Base-by-base conservation (phyloP, 169 alveolate genomes). In the Cryptosporidium meleagridis region DNA sequence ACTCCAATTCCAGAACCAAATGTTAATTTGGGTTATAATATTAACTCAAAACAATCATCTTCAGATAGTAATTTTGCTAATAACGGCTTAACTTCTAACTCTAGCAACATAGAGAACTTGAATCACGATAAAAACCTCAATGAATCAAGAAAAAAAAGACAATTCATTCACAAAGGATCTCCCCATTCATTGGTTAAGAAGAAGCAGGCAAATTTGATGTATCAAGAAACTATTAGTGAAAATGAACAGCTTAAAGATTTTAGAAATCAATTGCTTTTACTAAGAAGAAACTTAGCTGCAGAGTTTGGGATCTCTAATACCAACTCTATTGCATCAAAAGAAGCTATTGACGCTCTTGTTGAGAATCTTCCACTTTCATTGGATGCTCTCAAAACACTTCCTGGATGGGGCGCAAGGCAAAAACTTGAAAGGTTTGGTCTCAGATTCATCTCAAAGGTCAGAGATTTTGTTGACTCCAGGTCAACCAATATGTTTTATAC, bases 401-500 rank as follows among this genome's bases (percentile, higher is more conserved):
- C 89, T 59, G 89, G 89, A 29, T 80, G 89, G 89, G 89, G 89
- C 2, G 89, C 89, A 5, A 80, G 39, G 29, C 75, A 35, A 41
- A 80, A 67, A 26, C 68, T 80, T 65, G 80, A 80, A 48, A 80
- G 67, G 62, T 80, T 80, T 41, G 89, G 89, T 9, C 75, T 65
- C 21, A 21, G 45, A 26, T 80, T 80, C 8, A 31, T 80, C n/a
- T 61, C 89, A 8, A 80, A 62, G 62, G 75, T 80, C 18, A 59
- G 89, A 48, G 89, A 80, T 23, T 80, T 80, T 48, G 73, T 80
- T 8, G 69, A 44, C 14, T 44, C 65, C 21, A 80, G 31, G 23
- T 80, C 80, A 21, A 52, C 59, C 37, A 59, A 41, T n/a, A 58
- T n/a, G 58, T 37, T 59, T 2, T 21, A 33, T 21, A 21, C 12